These are phyloP conservation scores for Rhodamnia argentea DNA, from an alignment of 345 rosid species.

Conservation along the genomic window DNA sequence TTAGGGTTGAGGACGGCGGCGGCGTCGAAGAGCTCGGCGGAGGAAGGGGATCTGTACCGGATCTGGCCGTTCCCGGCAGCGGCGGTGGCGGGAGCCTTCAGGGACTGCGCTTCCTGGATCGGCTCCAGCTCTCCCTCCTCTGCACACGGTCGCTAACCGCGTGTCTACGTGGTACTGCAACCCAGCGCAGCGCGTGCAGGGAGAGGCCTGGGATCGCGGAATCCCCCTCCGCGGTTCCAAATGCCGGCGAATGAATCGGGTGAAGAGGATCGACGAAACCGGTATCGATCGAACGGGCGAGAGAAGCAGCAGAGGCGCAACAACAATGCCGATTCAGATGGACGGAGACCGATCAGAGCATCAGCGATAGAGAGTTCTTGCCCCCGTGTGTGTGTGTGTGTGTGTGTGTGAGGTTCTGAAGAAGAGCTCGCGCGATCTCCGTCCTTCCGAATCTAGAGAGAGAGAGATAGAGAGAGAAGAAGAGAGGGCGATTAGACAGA, in stretches of 20 bases:
- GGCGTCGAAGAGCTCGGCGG: conserved; percentile 36
- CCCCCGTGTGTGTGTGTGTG: too few relatives aligned
- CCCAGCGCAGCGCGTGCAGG: neutral
- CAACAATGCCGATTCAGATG: neutral
- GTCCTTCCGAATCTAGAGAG: neutral
- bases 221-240: neutral
- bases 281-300: neutral
- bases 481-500: neutral
- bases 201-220: neutral
- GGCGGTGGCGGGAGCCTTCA: conserved; percentile 49
- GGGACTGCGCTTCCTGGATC: conserved; percentile 54
- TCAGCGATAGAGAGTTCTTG: neutral
- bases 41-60: conserved; percentile 80
- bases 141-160: neutral
- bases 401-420: neutral
- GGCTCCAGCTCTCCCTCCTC: conserved; percentile 62
- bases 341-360: neutral
- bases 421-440: neutral
- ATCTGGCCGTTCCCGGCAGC: conserved; percentile 78
- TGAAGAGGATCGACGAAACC: neutral
- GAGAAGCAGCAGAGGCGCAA: too few relatives aligned
- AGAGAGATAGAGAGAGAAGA: neutral
- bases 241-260: neutral
- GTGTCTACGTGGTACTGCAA: neutral
- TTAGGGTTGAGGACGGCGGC: conserved; percentile 6